phyloP scores from a whole-genome alignment of 2,329 filamentous ascomycete species.

The Cercospora sp. region DNA sequence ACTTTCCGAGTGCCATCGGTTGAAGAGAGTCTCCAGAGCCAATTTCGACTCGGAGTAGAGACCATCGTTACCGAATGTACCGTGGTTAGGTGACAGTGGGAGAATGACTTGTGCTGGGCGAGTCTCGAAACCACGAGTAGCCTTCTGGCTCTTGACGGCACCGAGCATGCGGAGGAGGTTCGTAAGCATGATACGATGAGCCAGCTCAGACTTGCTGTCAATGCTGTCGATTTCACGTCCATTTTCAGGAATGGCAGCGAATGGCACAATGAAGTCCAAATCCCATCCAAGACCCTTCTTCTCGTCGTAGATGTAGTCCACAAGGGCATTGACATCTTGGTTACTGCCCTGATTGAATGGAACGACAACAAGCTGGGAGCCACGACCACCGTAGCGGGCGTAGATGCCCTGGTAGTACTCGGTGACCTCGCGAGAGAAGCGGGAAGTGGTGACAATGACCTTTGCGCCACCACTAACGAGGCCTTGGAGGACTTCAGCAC shows the following conservation, averaged over 20 bases:
- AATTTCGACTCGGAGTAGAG: slow-evolving; percentile 98
- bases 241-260: slow-evolving; percentile 96
- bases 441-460: slow-evolving; percentile 93
- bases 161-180: slow-evolving; percentile 92
- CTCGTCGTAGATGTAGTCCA: slow-evolving; percentile 94
- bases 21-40: slow-evolving; percentile 94
- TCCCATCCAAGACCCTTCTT: slow-evolving; percentile 99
- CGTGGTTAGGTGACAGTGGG: slow-evolving; percentile 95
- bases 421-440: slow-evolving; percentile 94
- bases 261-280: slow-evolving; percentile 91
- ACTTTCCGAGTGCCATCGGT: slow-evolving; percentile 95
- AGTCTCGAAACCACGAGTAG: slow-evolving; percentile 83
- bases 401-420: slow-evolving; percentile 99
- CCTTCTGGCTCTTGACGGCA: slow-evolving; percentile 87
- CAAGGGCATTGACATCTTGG: slow-evolving; percentile 90
- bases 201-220: slow-evolving; percentile 95
- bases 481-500: slow-evolving; percentile 93
- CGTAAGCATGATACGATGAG: slow-evolving; percentile 98
- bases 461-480: slow-evolving; percentile 95
- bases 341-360: slow-evolving; percentile 99
- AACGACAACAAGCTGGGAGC: slow-evolving; percentile 95
- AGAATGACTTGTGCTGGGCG: slow-evolving; percentile 95
- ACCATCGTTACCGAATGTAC: slow-evolving; percentile 96
- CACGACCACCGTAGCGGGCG: slow-evolving; percentile 85
- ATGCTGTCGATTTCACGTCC: slow-evolving; percentile 96